phyloP scores from a whole-genome alignment of 169 alveolate genomes.

The Plasmodium knowlesi region DNA sequence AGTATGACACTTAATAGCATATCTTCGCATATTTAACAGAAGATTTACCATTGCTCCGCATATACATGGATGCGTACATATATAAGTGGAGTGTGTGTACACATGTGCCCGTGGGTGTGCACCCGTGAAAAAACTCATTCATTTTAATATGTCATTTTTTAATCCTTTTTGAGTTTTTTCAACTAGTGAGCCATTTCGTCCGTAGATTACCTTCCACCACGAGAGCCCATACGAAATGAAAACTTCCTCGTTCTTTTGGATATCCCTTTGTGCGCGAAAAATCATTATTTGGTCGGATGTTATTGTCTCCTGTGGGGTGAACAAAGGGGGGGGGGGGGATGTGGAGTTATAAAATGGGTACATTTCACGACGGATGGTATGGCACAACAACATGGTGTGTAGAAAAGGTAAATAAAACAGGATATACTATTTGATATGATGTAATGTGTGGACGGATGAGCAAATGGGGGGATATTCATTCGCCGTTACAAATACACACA shows the following conservation, averaged over 20 bases:
- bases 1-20: background rate
- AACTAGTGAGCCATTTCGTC: background rate
- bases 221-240: conserved; percentile 58
- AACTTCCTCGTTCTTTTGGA: conserved; percentile 29
- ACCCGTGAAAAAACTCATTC: background rate
- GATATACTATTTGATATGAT: background rate
- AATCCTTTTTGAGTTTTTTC: background rate
- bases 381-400: background rate
- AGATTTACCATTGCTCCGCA: background rate
- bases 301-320: conserved; percentile 14
- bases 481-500: background rate
- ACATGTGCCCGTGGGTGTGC: background rate
- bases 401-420: background rate
- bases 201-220: conserved; percentile 50
- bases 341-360: background rate
- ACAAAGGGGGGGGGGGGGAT: background rate
- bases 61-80: background rate
- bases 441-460: background rate
- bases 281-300: conserved; percentile 33
- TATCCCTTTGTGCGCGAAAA: conserved; percentile 26
- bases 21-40: background rate
- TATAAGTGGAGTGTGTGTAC: background rate
- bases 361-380: background rate
- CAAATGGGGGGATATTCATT: background rate
- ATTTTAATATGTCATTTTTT: background rate